Conservation (phyloP, 768 basidiomycete species). For the Floccularia luteovirens region DNA sequence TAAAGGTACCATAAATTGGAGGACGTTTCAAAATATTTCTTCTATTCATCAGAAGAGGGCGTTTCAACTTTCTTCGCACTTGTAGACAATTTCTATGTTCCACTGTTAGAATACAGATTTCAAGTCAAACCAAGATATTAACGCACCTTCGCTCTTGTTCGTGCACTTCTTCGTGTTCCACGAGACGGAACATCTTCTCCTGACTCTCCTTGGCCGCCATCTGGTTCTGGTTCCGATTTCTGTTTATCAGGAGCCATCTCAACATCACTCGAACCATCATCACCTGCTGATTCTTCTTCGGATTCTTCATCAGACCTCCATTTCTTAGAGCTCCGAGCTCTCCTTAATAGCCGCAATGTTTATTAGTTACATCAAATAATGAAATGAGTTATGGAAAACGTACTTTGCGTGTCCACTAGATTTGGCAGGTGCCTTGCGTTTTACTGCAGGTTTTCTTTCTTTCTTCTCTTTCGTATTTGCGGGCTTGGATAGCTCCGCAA, state of each 20-base stretch:
- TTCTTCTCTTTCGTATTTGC: conserved; percentile 35
- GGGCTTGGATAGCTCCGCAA: conserved; percentile 38
- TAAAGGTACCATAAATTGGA: no score
- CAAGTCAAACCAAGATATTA: background rate
- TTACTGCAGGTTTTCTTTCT: conserved; percentile 39
- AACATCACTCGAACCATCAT: conserved; percentile 18
- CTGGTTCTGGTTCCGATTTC: conserved; percentile 8
- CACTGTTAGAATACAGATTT: background rate
- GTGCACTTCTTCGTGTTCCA: conserved; percentile 15
- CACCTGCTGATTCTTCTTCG: conserved; percentile 27
- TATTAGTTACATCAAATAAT: conserved; percentile 4
- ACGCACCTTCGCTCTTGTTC: conserved; percentile 10
- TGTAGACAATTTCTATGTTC: background rate
- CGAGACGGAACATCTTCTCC: conserved; percentile 22
- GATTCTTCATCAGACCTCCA: conserved; percentile 26
- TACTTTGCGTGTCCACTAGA: conserved; percentile 45
- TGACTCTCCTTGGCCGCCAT: conserved; percentile 17
- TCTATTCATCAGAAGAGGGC: conserved; percentile 2
- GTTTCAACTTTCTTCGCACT: background rate
- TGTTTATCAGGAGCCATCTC: conserved; percentile 31
- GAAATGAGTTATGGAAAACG: conserved; percentile 7
- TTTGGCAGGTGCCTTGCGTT: conserved; percentile 47
- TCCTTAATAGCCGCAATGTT: conserved; percentile 15
- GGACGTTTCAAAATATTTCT: conserved; percentile 3
- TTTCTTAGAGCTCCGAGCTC: conserved; percentile 25